Conservation (phyloP, 306 rosid genomes). For the Vicia sativa region DNA sequence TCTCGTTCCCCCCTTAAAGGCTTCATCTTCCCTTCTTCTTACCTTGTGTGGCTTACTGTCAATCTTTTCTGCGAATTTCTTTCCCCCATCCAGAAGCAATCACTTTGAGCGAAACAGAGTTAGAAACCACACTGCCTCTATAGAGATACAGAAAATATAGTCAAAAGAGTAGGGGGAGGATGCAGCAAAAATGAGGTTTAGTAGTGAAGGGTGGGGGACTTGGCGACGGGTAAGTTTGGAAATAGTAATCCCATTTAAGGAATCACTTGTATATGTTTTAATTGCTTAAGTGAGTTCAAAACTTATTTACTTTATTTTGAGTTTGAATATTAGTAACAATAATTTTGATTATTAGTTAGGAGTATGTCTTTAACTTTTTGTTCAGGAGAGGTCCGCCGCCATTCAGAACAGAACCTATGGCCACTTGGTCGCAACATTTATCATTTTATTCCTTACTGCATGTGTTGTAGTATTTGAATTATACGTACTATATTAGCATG, state of each 20-base stretch:
- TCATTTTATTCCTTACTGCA: slow-evolving; percentile 7
- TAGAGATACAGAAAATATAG: neutral
- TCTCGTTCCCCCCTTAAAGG: neutral
- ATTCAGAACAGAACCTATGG: neutral
- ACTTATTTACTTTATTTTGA: neutral
- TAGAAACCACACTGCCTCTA: neutral
- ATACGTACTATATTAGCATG: slow-evolving; percentile 1
- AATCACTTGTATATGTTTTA: neutral
- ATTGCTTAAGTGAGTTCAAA: neutral
- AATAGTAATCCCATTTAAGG: neutral
- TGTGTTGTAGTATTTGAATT: neutral
- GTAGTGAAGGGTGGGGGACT: neutral
- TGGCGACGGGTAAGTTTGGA: neutral
- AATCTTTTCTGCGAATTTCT: neutral
- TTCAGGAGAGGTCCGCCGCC: too few relatives aligned
- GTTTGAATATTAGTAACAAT: neutral
- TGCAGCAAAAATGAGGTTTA: neutral
- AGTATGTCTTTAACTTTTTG: neutral
- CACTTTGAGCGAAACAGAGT: neutral
- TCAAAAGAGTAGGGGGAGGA: neutral
- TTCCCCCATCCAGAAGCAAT: neutral
- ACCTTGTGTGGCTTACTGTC: neutral
- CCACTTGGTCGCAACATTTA: slow-evolving; percentile 5
- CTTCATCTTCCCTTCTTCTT: neutral
- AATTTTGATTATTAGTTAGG: neutral